Conservation (phyloP, 2,329 filamentous ascomycete species). For the Claviceps monticola region DNA sequence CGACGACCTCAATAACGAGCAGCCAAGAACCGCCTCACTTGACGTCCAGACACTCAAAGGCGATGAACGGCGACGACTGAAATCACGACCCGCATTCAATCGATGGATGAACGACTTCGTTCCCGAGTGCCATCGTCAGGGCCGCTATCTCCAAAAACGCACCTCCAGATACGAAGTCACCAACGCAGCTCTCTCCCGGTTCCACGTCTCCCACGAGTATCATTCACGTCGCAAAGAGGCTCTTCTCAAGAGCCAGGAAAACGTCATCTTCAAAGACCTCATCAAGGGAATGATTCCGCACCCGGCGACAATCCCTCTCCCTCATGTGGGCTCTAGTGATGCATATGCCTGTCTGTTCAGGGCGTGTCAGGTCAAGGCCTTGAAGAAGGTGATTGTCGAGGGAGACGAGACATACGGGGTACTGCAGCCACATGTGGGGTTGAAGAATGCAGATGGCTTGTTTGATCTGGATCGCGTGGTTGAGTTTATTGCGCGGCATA, state of each 20-base stretch:
- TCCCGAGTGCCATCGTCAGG: slow-evolving; percentile 32
- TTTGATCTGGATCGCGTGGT: slow-evolving; percentile 28
- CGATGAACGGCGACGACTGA: slow-evolving; percentile 44
- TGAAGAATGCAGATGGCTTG: slow-evolving; percentile 25
- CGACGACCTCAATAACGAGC: slow-evolving; percentile 3
- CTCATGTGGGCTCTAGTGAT: slow-evolving; percentile 5
- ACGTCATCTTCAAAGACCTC: slow-evolving; percentile 31
- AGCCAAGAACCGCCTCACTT: slow-evolving; percentile 5
- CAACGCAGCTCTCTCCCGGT: slow-evolving; percentile 37
- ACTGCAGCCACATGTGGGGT: slow-evolving; percentile 7
- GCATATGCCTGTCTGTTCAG: background rate
- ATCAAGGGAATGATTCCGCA: slow-evolving; percentile 23
- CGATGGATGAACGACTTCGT: slow-evolving; percentile 50
- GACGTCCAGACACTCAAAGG: slow-evolving; percentile 27
- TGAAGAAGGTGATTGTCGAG: slow-evolving; percentile 37
- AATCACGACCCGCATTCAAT: slow-evolving; percentile 40
- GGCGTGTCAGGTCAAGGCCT: slow-evolving; percentile 18
- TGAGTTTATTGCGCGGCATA: slow-evolving; percentile 26
- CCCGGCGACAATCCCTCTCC: background rate
- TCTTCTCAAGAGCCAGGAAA: slow-evolving; percentile 23
- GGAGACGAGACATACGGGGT: slow-evolving; percentile 26
- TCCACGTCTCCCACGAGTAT: slow-evolving; percentile 33
- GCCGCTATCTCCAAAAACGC: slow-evolving; percentile 17
- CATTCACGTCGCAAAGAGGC: slow-evolving; percentile 26
- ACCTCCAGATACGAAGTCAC: slow-evolving; percentile 31